These are phyloP conservation scores for Astrephomene gubernaculifera DNA, from an alignment of 139 green algal genomes.

Conservation along the genomic window DNA sequence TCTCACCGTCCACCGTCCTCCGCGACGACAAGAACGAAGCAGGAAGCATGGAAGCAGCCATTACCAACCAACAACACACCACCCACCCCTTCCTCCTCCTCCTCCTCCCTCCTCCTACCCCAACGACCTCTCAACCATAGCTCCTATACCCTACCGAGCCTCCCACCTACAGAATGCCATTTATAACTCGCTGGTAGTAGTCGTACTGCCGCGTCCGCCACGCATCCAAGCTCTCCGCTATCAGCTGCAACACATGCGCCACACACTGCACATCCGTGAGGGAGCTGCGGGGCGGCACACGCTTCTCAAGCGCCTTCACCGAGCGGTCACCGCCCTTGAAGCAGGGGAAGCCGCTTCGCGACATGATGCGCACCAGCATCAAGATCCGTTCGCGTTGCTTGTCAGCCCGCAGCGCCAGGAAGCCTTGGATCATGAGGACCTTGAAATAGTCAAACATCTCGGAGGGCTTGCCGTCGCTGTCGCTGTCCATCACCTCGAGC, in stretches of 20 bases:
- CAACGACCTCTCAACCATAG: no score
- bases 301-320: conserved; percentile 86
- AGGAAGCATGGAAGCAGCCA: no score
- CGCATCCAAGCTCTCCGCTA: conserved; percentile 91
- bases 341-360: conserved; percentile 88
- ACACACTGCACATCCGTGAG: conserved; percentile 63
- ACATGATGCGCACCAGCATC: conserved; percentile 92
- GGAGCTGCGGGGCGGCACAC: conserved; percentile 68
- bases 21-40: no score
- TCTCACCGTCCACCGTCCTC: no score
- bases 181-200: conserved; percentile 97
- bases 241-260: conserved; percentile 90
- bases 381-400: conserved; percentile 94
- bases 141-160: not conserved
- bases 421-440: conserved; percentile 81
- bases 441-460: conserved; percentile 96
- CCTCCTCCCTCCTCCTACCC: no score
- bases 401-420: conserved; percentile 90
- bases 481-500: conserved; percentile 97
- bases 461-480: conserved; percentile 82
- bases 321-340: conserved; percentile 86
- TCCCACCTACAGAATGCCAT: conserved; percentile 89
- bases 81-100: no score
- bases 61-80: no score
- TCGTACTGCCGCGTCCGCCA: conserved; percentile 99